Evolutionary conservation across 371 early-diverging fungal genomes (phyloP).

Genomic region (Mortierella sp.): DNA sequence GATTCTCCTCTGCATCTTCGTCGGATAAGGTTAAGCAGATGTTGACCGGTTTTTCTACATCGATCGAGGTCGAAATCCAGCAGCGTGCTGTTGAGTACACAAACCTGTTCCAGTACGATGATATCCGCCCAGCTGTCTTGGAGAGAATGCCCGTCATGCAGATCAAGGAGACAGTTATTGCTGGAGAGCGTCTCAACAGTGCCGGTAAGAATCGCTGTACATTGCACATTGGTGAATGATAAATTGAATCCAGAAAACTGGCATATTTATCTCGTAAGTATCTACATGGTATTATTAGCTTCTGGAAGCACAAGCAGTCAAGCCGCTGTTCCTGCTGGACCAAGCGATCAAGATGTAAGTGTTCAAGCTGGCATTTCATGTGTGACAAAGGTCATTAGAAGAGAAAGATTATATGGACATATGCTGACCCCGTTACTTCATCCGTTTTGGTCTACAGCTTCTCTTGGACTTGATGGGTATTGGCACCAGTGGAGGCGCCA

Average conservation of each 20-base stretch:
- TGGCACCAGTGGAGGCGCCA: constrained; percentile 64
- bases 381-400: not conserved
- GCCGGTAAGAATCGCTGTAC: constrained; percentile 36
- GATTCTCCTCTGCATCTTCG: constrained; percentile 70
- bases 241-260: not conserved
- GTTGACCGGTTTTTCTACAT: constrained; percentile 73
- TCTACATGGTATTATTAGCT: constrained; percentile 8
- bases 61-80: constrained; percentile 93
- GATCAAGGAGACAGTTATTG: constrained; percentile 57
- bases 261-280: not conserved
- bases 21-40: constrained; percentile 69
- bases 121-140: constrained; percentile 86
- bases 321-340: constrained; percentile 61
- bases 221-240: not conserved
- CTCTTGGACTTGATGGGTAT: constrained; percentile 90
- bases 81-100: constrained; percentile 94
- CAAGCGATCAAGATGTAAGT: constrained; percentile 72
- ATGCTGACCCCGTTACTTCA: not conserved
- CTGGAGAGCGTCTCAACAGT: constrained; percentile 48
- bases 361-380: not conserved
- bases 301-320: constrained; percentile 48
- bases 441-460: constrained; percentile 56
- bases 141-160: constrained; percentile 97
- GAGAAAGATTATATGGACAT: not conserved
- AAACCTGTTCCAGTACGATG: constrained; percentile 82